Evolutionary conservation across 2,329 filamentous ascomycete genomes (phyloP).

Genomic region (Aureobasidium sp.): DNA sequence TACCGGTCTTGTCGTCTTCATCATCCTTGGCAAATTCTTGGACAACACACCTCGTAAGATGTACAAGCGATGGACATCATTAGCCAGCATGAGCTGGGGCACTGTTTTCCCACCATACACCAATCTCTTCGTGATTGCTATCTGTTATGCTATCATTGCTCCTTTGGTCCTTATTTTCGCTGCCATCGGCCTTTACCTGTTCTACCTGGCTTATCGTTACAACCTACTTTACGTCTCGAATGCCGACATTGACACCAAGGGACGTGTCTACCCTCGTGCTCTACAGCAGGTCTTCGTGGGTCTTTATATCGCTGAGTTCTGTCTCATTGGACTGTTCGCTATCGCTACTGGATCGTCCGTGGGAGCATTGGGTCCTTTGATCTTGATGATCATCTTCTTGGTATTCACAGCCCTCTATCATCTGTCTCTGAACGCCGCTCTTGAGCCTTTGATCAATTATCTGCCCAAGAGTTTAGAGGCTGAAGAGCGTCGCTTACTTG

Average conservation of each 20-base stretch:
- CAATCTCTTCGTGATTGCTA: conserved; percentile 72
- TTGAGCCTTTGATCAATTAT: conserved; percentile 69
- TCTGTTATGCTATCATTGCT: conserved; percentile 80
- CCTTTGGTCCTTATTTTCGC: conserved; percentile 80
- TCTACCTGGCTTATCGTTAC: conserved; percentile 85
- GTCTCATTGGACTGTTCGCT: conserved; percentile 77
- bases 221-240: conserved; percentile 84
- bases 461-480: conserved; percentile 50
- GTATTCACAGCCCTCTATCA: conserved; percentile 73
- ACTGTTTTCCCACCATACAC: conserved; percentile 75
- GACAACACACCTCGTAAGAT: conserved; percentile 73
- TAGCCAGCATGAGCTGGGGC: conserved; percentile 74
- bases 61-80: conserved; percentile 67
- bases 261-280: conserved; percentile 78
- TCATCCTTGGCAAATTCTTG: conserved; percentile 65
- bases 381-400: conserved; percentile 70
- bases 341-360: conserved; percentile 50
- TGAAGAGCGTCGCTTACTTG: conserved; percentile 31
- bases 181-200: conserved; percentile 66
- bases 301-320: conserved; percentile 74
- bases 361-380: conserved; percentile 53
- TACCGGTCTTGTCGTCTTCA: conserved; percentile 64
- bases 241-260: conserved; percentile 76
- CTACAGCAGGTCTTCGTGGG: conserved; percentile 80
- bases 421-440: conserved; percentile 61